A percentile compares a stretch with the other conserved stretches of the same genome.
phyloP scores from a whole-genome alignment of 805 yeast species.

The Candida koratica region DNA sequence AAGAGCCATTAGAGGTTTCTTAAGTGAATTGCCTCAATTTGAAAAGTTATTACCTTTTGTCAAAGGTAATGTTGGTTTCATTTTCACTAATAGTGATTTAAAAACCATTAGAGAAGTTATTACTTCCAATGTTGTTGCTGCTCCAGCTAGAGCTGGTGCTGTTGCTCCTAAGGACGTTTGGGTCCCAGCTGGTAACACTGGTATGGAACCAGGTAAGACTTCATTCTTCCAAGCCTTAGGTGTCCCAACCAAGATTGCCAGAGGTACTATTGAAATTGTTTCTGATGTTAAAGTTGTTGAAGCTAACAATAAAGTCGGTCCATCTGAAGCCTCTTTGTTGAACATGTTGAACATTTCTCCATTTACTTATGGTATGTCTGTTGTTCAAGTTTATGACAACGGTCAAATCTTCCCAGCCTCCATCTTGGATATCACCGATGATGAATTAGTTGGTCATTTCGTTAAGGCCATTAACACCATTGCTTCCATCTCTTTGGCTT shows the following conservation, averaged over 20 bases:
- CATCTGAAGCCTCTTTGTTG: constrained; percentile 96
- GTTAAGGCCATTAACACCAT: constrained; percentile 88
- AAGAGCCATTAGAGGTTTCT: constrained; percentile 97
- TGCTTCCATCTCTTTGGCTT: constrained; percentile 94
- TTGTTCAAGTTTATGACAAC: constrained; percentile 95
- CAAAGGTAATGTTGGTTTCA: constrained; percentile 99
- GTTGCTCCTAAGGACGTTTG: constrained; percentile 96
- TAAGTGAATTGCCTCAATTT: constrained; percentile 89
- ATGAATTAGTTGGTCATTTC: constrained; percentile 89
- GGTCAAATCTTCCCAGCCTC: constrained; percentile 97
- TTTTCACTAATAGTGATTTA: constrained; percentile 96
- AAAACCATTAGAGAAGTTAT: constrained; percentile 86
- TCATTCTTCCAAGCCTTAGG: constrained; percentile 99
- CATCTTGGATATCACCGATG: constrained; percentile 98
- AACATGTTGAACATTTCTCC: constrained; percentile 99
- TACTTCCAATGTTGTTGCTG: constrained; percentile 93
- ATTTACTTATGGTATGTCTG: constrained; percentile 96
- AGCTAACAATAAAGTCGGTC: constrained; percentile 88
- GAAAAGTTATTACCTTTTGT: constrained; percentile 94
- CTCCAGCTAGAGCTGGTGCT: constrained; percentile 99
- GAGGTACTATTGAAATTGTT: constrained; percentile 99
- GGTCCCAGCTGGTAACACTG: constrained; percentile 99
- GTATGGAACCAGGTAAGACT: constrained; percentile 99
- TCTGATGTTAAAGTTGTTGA: constrained; percentile 93
- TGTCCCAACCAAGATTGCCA: constrained; percentile 99